Base-by-base conservation (phyloP, 208 protist species). In the Trypanosoma melophagium region DNA sequence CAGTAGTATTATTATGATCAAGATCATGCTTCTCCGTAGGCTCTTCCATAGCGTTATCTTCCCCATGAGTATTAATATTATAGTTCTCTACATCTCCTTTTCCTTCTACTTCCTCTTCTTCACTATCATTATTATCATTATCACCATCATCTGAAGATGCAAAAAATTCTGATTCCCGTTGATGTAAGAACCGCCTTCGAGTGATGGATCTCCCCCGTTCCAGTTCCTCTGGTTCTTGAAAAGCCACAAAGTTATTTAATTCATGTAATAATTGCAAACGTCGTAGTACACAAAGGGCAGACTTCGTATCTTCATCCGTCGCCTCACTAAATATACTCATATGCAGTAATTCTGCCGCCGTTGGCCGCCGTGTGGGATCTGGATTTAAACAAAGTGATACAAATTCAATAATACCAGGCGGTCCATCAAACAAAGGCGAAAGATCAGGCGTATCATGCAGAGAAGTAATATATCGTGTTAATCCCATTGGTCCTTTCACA, bases 381-480 rank as follows among this genome's bases (percentile, higher is more conserved):
- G 84, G 83, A 60, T 91, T 83, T 31, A 96, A 56, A 53, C 90
- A 96, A 7, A 87, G 86, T 4, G 84, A 84, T 16, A 96, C 84
- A 45, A 96, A 96, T 76, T 94, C 90, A 7, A 83, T 74, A 9
- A 96, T 51, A 40, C 62, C 80, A 22, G 90, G 87, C 40, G 81
- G 80, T 55, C 66, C 76, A 53, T 84, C 75, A 54, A 94, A 93
- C 17, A 96, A 68, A 19, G 79, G 76, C 0, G 87, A 94, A 2
- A 96, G 77, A 71, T 96, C 90, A 0, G 90, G 90, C 21, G 81
- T 86, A 75, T 96, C 88, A 60, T 63, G 85, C 21, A 96, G 71
- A n/a, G 77, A 76, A 5, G 87, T 94, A 61, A 96, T 77, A 73
- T 84, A 96, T 52, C 78, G 74, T 25, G 81, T 93, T 38, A 96